Percentiles rank a stretch among this genome's conserved stretches.
phyloP scores from a whole-genome alignment of 2,329 filamentous ascomycete genomes.

The Magnaporthiopsis incrustans region DNA sequence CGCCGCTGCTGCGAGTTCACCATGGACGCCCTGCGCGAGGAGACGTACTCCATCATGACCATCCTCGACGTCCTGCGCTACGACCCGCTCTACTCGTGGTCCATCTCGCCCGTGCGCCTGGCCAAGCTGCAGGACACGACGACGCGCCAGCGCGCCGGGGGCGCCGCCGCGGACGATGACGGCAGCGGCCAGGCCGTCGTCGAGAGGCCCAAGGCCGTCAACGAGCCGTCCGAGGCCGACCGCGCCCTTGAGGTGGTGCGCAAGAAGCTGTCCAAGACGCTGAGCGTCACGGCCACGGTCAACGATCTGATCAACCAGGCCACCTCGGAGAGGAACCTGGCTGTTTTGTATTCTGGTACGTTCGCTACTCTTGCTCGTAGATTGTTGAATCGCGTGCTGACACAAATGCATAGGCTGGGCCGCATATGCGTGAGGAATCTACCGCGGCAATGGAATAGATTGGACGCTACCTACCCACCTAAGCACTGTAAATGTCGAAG shows the following conservation, averaged over 20 bases:
- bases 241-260: conserved; percentile 85
- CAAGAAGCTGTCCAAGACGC: conserved; percentile 89
- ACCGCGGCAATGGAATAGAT: too few relatives aligned
- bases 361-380: too few relatives aligned
- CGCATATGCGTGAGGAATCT: too few relatives aligned
- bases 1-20: conserved; percentile 98
- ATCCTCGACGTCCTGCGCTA: conserved; percentile 97
- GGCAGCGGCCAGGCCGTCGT: conserved; percentile 25
- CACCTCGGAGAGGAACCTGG: conserved; percentile 85
- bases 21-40: conserved; percentile 85
- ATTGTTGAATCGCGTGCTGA: too few relatives aligned
- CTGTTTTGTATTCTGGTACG: conserved; percentile 76
- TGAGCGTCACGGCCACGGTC: conserved; percentile 91
- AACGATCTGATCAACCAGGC: conserved; percentile 96
- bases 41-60: conserved; percentile 96
- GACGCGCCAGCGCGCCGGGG: conserved; percentile 33
- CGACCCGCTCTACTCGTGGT: conserved; percentile 95
- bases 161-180: conserved; percentile 30
- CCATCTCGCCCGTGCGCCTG: conserved; percentile 63
- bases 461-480: too few relatives aligned
- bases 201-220: conserved; percentile 37
- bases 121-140: conserved; percentile 58
- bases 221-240: conserved; percentile 70
- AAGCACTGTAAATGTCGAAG: neutral
- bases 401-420: too few relatives aligned